Base-by-base conservation (phyloP, 108 stramenopile species). In the Cyclostephanos tholiformis region DNA sequence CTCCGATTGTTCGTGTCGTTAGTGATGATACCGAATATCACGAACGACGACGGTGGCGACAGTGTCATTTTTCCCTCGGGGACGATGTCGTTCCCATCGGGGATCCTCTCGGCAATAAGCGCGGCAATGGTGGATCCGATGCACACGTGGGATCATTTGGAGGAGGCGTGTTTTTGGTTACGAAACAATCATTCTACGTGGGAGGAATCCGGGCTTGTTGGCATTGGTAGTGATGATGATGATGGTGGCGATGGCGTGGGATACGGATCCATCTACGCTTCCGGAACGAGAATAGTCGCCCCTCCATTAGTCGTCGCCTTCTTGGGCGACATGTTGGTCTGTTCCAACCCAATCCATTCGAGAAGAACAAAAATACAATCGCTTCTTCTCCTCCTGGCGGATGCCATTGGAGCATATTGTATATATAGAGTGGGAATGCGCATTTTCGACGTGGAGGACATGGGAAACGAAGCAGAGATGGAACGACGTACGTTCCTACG, bases 121-220 rank as follows among this genome's bases (percentile, higher is more conserved):
- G 44, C 79, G 50, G 61, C 75, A 0, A 64, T 71, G 43, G 30
- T 71, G 27, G 75, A 80, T 61, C 79, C 74, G 25, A 27, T 55
- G 1, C 69, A 76, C 55, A 70, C 79, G 19, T 76, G 74, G 79
- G 69, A 80, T 65, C 69, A 76, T 39, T 65, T 81, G 26, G 63
- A 58, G 44, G 77, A 67, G 22, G 72, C 72, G 11, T 62, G 73
- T 27, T 74, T 78, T 48, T 60, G 70, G 58, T 51, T 59, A 22
- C 58, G 67, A 13, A 46, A 67, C 22, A 16, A 19, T 36, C 23
- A 32, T 14, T 53, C 32, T 1, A 7, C 14, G 26, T 63, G 72
- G 72, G 22, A 35, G 35, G 56, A 65, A 6, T 60, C 27, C 2
- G 10, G 27, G 27, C 16, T 35, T 22, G 19, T 19, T 63, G 69